Base-by-base conservation (phyloP, 2,329 filamentous ascomycete species). In the Purpureocillium lavendulum region DNA sequence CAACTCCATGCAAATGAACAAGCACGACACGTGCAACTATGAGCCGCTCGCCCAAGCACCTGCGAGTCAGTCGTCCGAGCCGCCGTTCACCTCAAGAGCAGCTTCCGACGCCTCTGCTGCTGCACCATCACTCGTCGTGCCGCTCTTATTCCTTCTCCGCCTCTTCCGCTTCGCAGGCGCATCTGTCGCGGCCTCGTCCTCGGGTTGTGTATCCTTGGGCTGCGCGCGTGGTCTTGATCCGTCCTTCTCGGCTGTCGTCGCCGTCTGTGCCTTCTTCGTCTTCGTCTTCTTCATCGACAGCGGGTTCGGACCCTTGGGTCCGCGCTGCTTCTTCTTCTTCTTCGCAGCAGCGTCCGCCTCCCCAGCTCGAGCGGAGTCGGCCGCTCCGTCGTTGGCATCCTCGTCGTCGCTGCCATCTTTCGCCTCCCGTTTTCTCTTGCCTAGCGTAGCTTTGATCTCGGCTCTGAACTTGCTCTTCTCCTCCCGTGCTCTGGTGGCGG, bases 381-480 rank as follows among this genome's bases (percentile, higher is more conserved):
- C n/a, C 21, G 6, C 21, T 26, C 59, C 64, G 14, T 57, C 57
- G 14, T 64, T 56, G 64, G 70, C 57, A 65, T 61, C 53, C 49
- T 69, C 55, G 5, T 49, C 47, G 3, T 44, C 49, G 4, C 55
- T 56, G 13, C 41, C 29, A 8, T n/a, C 61, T 4, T 61, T 60
- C 2, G 61, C 65, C n/a, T 60, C 62, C 41, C 73, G 63, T 61
- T 70, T 81, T 56, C 64, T 70, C 66, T 69, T 78, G 37, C 56
- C 59, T 41, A 58, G 48, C 44, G 57, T 54, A 47, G 66, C 67
- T 58, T 76, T 82, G 48, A 88, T 63, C 35, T 84, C 85, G 14
- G 75, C 71, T 47, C 80, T 74, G 53, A 89, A 85, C 63, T 94
- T 94, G 41, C 70, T 71, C 51, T 71, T 76, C 67, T 92, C 87